Base-by-base conservation (phyloP, 2,329 filamentous ascomycete genomes). In the Rutstroemia sp. region DNA sequence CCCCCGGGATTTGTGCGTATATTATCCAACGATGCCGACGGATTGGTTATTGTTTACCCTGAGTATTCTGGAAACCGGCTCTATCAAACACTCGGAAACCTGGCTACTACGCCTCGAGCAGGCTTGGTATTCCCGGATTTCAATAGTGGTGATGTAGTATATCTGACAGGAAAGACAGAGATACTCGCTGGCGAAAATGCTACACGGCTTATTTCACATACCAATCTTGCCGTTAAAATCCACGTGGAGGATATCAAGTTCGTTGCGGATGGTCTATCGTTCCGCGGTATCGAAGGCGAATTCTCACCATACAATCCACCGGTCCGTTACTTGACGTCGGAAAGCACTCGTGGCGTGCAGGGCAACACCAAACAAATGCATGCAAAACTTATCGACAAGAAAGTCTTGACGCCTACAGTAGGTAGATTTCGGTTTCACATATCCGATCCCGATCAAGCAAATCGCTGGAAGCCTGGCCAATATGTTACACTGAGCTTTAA, bases 21-120 rank as follows among this genome's bases (percentile, higher is more conserved):
- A 8, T 69, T 85, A 1, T 79, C 78, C 19, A 85, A 87, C 56
- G 71, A 75, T 23, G 71, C 69, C 3, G 73, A 73, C 1, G 70
- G 63, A 4, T 66, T 69, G 49, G 62, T 61, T 2, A 70, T 95
- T 14, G 76, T 86, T 2, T 95, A 90, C 70, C 90, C 90, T 0
- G 90, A 95, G 68, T 95, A 69, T 69, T 91, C 87, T 0, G 90
- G 90, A 7, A 95, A 95, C 69, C 77, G 88, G 16, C 73, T 94
- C 0, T 95, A 95, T 65, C 90, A 95, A 69, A 89, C 87, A 0
- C 77, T 95, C 0, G 90, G 90, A 1, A 95, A 95, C 66, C 74
- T 95, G 14, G 75, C 79, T 41, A 71, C 79, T 7, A 86, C 85
- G 34, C 87, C 88, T 0, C 73, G 74, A 18, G 81, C 87, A 2